These are phyloP conservation scores for Paratinospora sagittata DNA, from an alignment of 164 flowering plant species.

Conservation along the genomic window DNA sequence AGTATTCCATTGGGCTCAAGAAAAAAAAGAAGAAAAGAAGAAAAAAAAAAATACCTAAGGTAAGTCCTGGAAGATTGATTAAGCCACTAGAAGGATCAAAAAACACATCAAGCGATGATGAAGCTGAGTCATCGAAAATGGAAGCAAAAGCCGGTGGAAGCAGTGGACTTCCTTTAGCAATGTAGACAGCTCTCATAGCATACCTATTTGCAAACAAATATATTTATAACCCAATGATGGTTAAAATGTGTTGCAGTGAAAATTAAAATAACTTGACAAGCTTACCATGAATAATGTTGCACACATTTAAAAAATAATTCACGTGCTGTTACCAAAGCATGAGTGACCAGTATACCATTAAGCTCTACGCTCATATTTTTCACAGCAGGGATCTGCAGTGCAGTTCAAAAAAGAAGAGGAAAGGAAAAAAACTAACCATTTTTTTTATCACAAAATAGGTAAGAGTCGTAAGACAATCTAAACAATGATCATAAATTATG, in stretches of 20 bases:
- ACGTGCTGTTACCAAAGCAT: conserved; percentile 76
- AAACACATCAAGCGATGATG: conserved; percentile 93
- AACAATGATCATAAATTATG: conserved; percentile 1
- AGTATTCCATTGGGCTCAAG: neutral
- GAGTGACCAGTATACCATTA: conserved; percentile 84
- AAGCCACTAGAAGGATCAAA: conserved; percentile 85
- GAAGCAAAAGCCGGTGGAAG: conserved; percentile 97
- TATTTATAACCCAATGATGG: neutral
- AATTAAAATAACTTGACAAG: neutral
- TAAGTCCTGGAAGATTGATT: conserved; percentile 73
- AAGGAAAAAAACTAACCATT: neutral
- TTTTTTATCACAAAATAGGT: neutral
- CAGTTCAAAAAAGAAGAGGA: conserved; percentile 7
- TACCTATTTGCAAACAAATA: conserved; percentile 47
- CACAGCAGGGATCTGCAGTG: conserved; percentile 61
- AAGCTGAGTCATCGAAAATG: conserved; percentile 88
- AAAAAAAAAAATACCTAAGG: conserved; percentile 58
- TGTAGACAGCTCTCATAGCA: conserved; percentile 87
- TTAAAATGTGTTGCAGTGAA: neutral
- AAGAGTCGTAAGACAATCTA: neutral
- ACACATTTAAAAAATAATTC: conserved; percentile 73
- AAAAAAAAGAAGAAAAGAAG: no score
- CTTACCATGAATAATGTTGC: conserved; percentile 91
- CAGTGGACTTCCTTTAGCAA: conserved; percentile 87
- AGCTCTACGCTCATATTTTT: conserved; percentile 79